phyloP scores from a whole-genome alignment of 2,329 filamentous ascomycete genomes.

The Simplicillium sp. region DNA sequence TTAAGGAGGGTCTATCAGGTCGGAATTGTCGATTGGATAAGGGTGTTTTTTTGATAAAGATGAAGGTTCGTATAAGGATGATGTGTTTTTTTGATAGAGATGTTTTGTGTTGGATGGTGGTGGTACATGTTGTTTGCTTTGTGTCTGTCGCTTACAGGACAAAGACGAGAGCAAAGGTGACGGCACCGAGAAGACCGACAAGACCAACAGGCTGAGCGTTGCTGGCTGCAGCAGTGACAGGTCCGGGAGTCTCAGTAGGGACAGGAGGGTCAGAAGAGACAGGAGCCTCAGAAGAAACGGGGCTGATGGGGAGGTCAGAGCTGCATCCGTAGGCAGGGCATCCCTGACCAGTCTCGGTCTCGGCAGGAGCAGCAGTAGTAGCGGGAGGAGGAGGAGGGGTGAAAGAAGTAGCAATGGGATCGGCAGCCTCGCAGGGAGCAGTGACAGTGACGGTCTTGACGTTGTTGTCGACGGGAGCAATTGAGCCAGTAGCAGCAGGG shows the following conservation, averaged over 20 bases:
- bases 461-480: background rate
- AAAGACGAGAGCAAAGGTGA: background rate
- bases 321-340: constrained; percentile 3
- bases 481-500: background rate
- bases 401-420: constrained; percentile 1
- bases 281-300: background rate
- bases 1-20: too few species aligned
- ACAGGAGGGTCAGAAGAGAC: background rate
- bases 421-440: constrained; percentile 1
- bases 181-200: background rate
- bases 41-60: too few species aligned
- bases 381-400: constrained; percentile 1
- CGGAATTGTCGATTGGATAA: too few species aligned
- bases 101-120: too few species aligned
- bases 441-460: constrained; percentile 3
- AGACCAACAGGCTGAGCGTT: background rate
- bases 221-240: background rate
- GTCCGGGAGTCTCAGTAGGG: background rate
- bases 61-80: too few species aligned
- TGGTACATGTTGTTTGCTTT: background rate
- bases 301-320: background rate
- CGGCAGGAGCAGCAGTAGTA: background rate
- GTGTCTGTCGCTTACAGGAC: background rate
- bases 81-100: too few species aligned
- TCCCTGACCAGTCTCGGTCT: background rate